phyloP scores from a whole-genome alignment of 345 rosid species.

The Zanthoxylum bungeanum region DNA sequence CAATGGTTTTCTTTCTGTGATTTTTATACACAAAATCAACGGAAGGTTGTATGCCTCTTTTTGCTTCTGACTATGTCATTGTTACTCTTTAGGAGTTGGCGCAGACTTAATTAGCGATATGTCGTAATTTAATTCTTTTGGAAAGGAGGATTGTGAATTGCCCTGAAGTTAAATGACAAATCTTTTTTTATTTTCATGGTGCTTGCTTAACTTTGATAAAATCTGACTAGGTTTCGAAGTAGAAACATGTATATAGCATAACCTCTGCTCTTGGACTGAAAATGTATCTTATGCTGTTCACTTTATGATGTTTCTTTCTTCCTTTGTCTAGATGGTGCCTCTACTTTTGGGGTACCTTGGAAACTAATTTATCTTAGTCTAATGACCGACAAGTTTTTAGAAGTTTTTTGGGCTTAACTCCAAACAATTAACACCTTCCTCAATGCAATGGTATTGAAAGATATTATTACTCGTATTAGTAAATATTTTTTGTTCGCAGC shows the following conservation, averaged over 20 bases:
- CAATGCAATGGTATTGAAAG: background rate
- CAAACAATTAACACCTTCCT: background rate
- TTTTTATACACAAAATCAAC: too few relatives aligned
- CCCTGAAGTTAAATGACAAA: background rate
- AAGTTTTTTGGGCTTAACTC: background rate
- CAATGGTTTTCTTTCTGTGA: background rate
- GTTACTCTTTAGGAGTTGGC: background rate
- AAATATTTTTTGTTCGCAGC: constrained; percentile 40
- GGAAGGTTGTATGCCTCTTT: background rate
- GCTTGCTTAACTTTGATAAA: background rate
- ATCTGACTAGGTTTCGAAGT: background rate
- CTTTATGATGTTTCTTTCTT: background rate
- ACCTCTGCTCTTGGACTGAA: background rate
- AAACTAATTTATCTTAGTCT: background rate
- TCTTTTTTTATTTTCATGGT: background rate
- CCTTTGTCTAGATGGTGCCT: background rate
- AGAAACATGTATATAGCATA: background rate
- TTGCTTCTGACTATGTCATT: background rate
- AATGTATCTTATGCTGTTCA: background rate
- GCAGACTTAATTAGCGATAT: background rate
- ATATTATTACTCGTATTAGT: constrained; percentile 3
- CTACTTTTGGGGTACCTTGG: background rate
- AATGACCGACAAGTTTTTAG: background rate
- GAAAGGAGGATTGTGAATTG: too few relatives aligned
- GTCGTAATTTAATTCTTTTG: too few relatives aligned